A percentile compares a stretch with the other conserved stretches of the same genome.
Conservation (phyloP, 2,329 filamentous ascomycete genomes). For the Xylariaceae sp. region DNA sequence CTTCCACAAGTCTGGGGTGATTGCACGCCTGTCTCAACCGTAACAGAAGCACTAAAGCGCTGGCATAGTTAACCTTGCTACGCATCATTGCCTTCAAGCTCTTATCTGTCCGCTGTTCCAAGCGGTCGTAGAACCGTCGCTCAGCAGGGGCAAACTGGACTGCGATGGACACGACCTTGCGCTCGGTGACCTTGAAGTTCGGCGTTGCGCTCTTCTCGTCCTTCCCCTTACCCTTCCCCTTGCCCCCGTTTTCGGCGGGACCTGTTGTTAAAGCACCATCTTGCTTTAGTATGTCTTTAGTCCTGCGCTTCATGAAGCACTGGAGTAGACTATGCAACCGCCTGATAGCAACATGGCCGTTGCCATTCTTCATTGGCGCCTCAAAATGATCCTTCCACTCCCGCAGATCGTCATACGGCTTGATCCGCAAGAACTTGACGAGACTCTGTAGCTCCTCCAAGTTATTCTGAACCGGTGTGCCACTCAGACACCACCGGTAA, state of each 20-base stretch:
- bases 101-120: slow-evolving; percentile 79
- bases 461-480: slow-evolving; percentile 97
- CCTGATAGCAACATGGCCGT: slow-evolving; percentile 81
- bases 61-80: slow-evolving; percentile 80
- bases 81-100: slow-evolving; percentile 87
- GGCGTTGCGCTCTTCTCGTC: slow-evolving; percentile 46
- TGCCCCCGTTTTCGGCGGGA: slow-evolving; percentile 52
- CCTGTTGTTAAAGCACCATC: slow-evolving; percentile 76
- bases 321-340: slow-evolving; percentile 78
- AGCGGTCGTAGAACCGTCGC: slow-evolving; percentile 74
- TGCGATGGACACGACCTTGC: slow-evolving; percentile 76
- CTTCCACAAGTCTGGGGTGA: slow-evolving; percentile 81
- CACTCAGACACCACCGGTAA: slow-evolving; percentile 93
- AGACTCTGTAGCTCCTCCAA: slow-evolving; percentile 92
- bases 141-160: slow-evolving; percentile 76
- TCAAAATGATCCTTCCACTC: slow-evolving; percentile 93
- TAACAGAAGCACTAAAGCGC: slow-evolving; percentile 85
- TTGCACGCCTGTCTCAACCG: slow-evolving; percentile 91
- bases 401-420: slow-evolving; percentile 78
- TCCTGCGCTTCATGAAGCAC: slow-evolving; percentile 97
- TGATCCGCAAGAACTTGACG: slow-evolving; percentile 86
- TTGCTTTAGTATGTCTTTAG: slow-evolving; percentile 91
- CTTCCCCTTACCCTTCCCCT: slow-evolving; percentile 44
- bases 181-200: slow-evolving; percentile 85
- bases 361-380: slow-evolving; percentile 79